Conservation (phyloP, 768 basidiomycete genomes). For the Rhodotorula sphaerocarpa region DNA sequence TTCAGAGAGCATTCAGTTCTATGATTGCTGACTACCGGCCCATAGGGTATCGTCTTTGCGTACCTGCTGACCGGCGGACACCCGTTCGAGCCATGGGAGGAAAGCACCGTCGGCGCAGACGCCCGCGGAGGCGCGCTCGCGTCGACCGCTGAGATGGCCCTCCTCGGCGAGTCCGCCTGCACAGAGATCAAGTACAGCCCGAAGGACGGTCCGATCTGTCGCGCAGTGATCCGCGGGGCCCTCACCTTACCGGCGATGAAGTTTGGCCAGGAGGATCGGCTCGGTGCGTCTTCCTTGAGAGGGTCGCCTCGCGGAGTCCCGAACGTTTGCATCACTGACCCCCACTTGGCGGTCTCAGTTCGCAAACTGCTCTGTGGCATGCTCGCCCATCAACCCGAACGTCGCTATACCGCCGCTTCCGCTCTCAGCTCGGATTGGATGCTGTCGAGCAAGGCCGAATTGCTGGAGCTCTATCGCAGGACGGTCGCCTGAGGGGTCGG, state of each 20-base stretch:
- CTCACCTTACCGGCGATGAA: background rate
- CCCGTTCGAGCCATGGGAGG: background rate
- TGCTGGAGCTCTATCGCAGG: background rate
- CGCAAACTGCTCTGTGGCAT: constrained; percentile 2
- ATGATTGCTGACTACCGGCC: too few relatives aligned
- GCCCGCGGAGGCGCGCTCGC: background rate
- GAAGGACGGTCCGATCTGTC: background rate
- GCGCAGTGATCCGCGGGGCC: background rate
- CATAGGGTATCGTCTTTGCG: background rate
- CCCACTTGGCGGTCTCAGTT: too few relatives aligned
- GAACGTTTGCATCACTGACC: too few relatives aligned
- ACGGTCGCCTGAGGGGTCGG: background rate
- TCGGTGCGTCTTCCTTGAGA: too few relatives aligned
- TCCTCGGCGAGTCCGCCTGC: background rate
- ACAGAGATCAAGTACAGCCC: background rate
- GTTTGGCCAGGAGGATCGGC: background rate
- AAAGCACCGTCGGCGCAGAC: background rate
- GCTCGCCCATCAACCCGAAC: background rate
- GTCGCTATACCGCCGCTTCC: background rate
- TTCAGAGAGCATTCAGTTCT: background rate
- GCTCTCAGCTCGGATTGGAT: constrained; percentile 1
- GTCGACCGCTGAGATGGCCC: background rate
- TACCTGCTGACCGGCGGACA: background rate
- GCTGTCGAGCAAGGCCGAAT: background rate
- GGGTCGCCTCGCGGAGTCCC: too few relatives aligned